Conservation (phyloP, 2,329 filamentous ascomycete species). For the Nannizzia gypsea region DNA sequence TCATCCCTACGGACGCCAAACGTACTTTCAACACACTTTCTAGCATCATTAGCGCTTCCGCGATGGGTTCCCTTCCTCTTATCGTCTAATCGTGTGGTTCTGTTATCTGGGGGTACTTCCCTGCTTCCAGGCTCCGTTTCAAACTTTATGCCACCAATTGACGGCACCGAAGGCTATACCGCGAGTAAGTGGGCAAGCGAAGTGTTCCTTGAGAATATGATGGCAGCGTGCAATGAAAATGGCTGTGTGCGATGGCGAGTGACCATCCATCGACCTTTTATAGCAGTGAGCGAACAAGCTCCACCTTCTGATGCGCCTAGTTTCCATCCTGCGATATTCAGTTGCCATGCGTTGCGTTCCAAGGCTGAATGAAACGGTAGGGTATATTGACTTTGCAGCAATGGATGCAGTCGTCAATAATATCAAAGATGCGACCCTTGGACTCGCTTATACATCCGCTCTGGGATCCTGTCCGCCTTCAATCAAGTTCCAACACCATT, state of each 20-base stretch:
- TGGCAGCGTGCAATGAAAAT: neutral
- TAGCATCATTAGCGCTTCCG: constrained; percentile 14
- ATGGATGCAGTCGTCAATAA: neutral
- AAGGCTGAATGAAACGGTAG: neutral
- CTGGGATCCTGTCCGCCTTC: too few relatives aligned
- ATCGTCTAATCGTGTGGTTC: constrained; percentile 21
- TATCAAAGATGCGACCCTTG: neutral
- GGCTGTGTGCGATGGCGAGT: neutral
- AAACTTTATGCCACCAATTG: neutral
- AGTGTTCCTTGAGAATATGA: constrained; percentile 17
- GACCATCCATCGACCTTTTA: neutral
- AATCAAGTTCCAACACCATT: constrained; percentile 4
- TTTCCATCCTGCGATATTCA: constrained; percentile 8
- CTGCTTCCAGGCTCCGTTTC: constrained; percentile 13
- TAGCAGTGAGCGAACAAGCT: constrained; percentile 6
- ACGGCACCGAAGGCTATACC: constrained; percentile 27
- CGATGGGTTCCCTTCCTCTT: constrained; percentile 23
- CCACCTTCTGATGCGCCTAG: constrained; percentile 8
- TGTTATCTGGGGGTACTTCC: constrained; percentile 19
- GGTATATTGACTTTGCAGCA: constrained; percentile 9
- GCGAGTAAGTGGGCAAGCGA: constrained; percentile 33
- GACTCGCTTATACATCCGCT: too few relatives aligned
- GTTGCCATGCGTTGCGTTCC: constrained; percentile 3
- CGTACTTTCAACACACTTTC: constrained; percentile 17
- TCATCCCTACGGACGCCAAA: constrained; percentile 18